Evolutionary conservation across 805 yeast genomes (phyloP).

Genomic region (Ogataea populi-albae): DNA sequence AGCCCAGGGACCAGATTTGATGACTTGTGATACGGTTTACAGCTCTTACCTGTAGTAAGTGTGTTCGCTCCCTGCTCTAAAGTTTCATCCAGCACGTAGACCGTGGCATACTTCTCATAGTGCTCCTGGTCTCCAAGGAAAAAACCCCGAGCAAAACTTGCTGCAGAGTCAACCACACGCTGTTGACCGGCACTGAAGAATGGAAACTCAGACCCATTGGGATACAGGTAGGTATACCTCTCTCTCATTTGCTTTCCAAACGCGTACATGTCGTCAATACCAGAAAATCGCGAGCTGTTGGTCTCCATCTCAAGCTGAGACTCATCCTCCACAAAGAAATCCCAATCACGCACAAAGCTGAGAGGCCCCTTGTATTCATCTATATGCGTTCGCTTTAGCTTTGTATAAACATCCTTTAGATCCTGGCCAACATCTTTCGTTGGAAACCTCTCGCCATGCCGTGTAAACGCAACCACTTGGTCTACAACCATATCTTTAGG

Average conservation of each 20-base stretch:
- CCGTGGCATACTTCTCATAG: conserved; percentile 34
- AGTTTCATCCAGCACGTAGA: conserved; percentile 46
- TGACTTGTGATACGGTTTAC: conserved; percentile 36
- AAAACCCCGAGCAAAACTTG: conserved; percentile 59
- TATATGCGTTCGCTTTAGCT: conserved; percentile 36
- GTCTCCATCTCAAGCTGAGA: conserved; percentile 46
- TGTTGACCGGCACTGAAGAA: conserved; percentile 55
- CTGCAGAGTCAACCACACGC: conserved; percentile 55
- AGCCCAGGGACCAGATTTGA: conserved; percentile 17
- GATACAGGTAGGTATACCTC: conserved; percentile 47
- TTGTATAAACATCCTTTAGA: conserved; percentile 25
- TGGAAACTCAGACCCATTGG: conserved; percentile 37
- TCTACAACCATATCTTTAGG: conserved; percentile 53
- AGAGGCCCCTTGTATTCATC: conserved; percentile 47
- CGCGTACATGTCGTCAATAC: conserved; percentile 45
- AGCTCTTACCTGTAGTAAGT: conserved; percentile 51
- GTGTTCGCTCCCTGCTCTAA: conserved; percentile 53
- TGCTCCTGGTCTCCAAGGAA: conserved; percentile 35
- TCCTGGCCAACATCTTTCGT: conserved; percentile 38
- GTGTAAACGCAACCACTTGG: conserved; percentile 67
- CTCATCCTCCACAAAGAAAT: conserved; percentile 39
- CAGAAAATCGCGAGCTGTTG: conserved; percentile 48
- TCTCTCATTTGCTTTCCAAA: conserved; percentile 50
- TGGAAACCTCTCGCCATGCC: conserved; percentile 82
- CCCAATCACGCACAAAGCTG: conserved; percentile 51